Percentiles rank a stretch among this genome's conserved stretches.
Conservation (phyloP, 345 rosid species). For the Eucalyptus polybractea region DNA sequence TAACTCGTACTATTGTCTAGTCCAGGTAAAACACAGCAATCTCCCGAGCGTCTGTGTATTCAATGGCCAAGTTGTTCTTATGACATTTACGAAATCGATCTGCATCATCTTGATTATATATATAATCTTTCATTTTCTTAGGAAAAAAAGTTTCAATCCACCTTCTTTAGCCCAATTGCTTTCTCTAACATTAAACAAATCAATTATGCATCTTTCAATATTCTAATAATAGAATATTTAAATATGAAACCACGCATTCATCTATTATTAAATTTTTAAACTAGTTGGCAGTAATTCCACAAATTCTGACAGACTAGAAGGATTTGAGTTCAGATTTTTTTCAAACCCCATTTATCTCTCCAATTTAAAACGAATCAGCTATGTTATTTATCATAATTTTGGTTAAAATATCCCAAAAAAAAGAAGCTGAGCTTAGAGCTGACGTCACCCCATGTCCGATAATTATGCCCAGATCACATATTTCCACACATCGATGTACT, state of each 20-base stretch:
- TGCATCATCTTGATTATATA: neutral
- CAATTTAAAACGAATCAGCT: too few species aligned
- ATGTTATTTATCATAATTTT: too few species aligned
- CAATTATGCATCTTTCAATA: too few species aligned
- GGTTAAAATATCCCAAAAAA: too few species aligned
- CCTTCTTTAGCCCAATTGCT: neutral
- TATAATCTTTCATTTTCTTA: neutral
- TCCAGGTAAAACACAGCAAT: neutral
- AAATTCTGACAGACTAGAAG: fast-evolving
- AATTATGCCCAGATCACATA: neutral
- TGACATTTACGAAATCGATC: neutral
- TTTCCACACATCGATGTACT: neutral
- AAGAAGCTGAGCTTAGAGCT: too few species aligned
- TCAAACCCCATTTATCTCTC: too few species aligned
- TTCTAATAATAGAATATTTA: too few species aligned
- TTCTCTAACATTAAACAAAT: neutral
- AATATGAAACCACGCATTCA: too few species aligned
- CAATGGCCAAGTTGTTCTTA: neutral
- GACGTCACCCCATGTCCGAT: neutral
- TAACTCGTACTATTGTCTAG: neutral
- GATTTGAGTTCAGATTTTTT: too few species aligned
- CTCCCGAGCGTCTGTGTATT: neutral
- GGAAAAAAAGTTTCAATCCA: neutral
- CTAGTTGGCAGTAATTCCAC: too few species aligned
- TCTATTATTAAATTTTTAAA: too few species aligned